phyloP scores from a whole-genome alignment of 352 stramenopile species.

The Pythium phragmitis region DNA sequence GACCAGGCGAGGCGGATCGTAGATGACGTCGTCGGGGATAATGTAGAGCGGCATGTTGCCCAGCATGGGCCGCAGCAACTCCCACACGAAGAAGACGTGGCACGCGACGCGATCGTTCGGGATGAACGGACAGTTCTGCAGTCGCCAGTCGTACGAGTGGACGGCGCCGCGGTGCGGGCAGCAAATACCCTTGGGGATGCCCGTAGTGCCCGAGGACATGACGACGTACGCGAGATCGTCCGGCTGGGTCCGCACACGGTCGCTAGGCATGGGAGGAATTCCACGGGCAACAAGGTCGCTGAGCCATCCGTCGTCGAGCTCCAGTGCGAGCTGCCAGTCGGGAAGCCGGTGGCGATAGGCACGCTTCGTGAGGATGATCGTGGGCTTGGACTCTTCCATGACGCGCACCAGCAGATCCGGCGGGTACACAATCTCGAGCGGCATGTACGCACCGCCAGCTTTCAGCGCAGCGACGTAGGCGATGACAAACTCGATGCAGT shows the following conservation, averaged over 20 bases:
- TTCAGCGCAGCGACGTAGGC: conserved; percentile 90
- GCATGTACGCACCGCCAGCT: conserved; percentile 90
- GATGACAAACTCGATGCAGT: conserved; percentile 91
- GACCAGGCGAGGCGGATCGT: conserved; percentile 85
- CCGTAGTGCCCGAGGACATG: conserved; percentile 92
- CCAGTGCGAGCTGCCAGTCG: conserved; percentile 63
- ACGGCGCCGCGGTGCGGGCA: conserved; percentile 91
- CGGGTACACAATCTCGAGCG: conserved; percentile 87
- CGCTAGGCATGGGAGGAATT: conserved; percentile 46
- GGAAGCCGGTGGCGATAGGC: conserved; percentile 62
- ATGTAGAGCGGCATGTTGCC: conserved; percentile 88
- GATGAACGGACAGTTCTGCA: conserved; percentile 69
- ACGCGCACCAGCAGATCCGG: conserved; percentile 87
- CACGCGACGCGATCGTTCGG: conserved; percentile 85
- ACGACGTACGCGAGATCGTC: conserved; percentile 92
- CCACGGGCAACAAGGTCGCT: conserved; percentile 28
- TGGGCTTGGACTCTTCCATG: conserved; percentile 86
- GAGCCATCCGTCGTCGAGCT: conserved; percentile 67
- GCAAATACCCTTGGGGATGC: conserved; percentile 92
- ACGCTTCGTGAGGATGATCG: conserved; percentile 85
- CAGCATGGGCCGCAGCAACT: conserved; percentile 89
- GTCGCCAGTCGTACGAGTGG: conserved; percentile 91
- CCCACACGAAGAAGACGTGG: conserved; percentile 96
- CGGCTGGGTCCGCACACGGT: conserved; percentile 64
- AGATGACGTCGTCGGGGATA: conserved; percentile 92